These are phyloP conservation scores for Naegleria fowleri DNA, from an alignment of 208 protist genomes.

Conservation along the genomic window DNA sequence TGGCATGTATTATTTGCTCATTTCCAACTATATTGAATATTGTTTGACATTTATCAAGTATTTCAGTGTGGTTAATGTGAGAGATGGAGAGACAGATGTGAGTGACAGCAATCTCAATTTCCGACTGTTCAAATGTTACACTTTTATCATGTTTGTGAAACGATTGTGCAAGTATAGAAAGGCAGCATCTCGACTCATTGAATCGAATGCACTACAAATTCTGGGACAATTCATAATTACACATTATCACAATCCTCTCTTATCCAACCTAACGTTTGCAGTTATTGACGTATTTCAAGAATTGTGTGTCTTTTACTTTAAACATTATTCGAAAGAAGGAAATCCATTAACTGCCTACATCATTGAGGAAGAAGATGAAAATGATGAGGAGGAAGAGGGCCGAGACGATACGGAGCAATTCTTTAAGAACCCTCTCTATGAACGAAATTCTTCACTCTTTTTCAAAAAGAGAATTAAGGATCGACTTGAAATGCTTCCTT, in stretches of 20 bases:
- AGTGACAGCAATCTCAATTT: neutral
- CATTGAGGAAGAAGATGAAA: neutral
- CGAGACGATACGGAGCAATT: neutral
- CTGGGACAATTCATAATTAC: neutral
- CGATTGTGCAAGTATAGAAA: neutral
- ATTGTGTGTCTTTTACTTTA: neutral
- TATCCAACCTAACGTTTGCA: neutral
- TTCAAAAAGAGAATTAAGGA: neutral
- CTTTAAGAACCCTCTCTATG: neutral
- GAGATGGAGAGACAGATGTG: neutral
- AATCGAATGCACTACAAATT: neutral
- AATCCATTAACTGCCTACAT: neutral
- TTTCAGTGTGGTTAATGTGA: neutral
- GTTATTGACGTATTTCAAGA: neutral
- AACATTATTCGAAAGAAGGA: neutral
- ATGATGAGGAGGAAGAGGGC: neutral
- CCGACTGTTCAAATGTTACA: neutral
- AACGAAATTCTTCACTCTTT: neutral
- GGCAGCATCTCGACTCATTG: neutral
- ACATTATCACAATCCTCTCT: neutral
- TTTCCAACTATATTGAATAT: conserved; percentile 1
- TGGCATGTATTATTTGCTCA: neutral
- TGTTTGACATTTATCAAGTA: neutral
- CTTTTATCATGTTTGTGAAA: neutral
- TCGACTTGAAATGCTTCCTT: neutral